Base-by-base conservation (phyloP, 2,329 filamentous ascomycete species). In the Beauveria caledonica region DNA sequence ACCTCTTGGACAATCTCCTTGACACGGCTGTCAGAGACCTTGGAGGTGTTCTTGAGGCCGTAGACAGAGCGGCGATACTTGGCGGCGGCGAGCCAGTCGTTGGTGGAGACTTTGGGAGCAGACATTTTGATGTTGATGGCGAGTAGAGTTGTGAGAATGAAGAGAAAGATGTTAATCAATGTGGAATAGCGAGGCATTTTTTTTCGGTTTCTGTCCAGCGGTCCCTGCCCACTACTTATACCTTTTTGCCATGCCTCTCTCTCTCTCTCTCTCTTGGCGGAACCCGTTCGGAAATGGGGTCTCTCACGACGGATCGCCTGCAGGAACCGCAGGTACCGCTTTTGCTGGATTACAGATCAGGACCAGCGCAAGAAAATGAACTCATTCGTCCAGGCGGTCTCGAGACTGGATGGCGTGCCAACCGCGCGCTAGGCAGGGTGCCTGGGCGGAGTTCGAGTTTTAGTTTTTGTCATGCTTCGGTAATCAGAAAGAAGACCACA, bases 1-100 rank as follows among this genome's bases (percentile, higher is more conserved):
- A 85, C 79, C 66, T 84, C 73, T 72, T 80, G 76, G 72, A 86
- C 81, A 70, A 92, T 83, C 68, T 88, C 82, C 68, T 83, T 76
- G 73, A 92, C 78, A 68, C 82, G 79, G 60, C 76, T 73, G 66
- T 80, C 78, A 40, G 69, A 55, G 65, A 75, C 66, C 67, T 79
- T 72, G 72, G 87, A 77, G 63, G 83, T 75, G 76, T 87, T 87
- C 78, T 78, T 82, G 61, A 90, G 82, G 57, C 78, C 73, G 78
- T 92, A 91, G 79, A 81, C 76, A 70, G 83, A 82, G 74, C 89
- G 87, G 71, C 89, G 88, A 72, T 76, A 72, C 77, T 85, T 82
- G 78, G 88, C 72, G 70, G 85, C 81, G 63, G 86, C 78, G 72
- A 90, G 73, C 77, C 90, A 78, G 64, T 78, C 61, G 63, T 78